Evolutionary conservation across 106 monocot genomes (phyloP), one percentile per base, ranked within the genome.

Genomic region (Platanthera guangdongensis): DNA sequence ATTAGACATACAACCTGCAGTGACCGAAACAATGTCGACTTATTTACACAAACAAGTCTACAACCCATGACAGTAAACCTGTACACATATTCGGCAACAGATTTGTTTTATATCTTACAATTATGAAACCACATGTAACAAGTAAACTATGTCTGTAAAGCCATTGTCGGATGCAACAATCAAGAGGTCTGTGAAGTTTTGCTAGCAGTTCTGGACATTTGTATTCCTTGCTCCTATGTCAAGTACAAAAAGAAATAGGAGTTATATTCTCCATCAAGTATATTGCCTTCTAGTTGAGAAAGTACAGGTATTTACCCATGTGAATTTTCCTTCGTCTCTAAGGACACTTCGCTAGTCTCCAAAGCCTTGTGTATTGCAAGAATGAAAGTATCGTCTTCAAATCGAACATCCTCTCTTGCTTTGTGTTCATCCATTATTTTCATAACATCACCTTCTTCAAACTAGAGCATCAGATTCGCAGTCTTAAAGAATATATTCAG

Each of bases 191-290:
- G 77, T 89, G 76, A 39, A 81, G 81, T 81, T 83, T 78, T 51
- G 85, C 91, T 50, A 91, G 72, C 55, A 71, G 51, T 11, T 90
- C 87, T 57, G 88, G 87, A 65, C 94, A 94, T 67, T 91, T 94
- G 53, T 88, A 73, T 57, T 87, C 88, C 77, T 85, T 83, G 57
- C 9, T 73, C 59, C 94, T 91, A 52, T 51, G 80, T 6, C 65
- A 47, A 50, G 48, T 10, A 57, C 8, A 77, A 63, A 64, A 18
- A 52, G 47, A 75, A 32, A 70, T 4, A 19, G 5, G 25, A 73
- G 53, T 50, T 53, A 51, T 13, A n/a, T 57, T 51, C 25, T 69
- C 47, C 32, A 70, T 48, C 70, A 18, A 65, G 10, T 39, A 12
- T 65, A 65, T 30, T 32, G 10, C 7, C 18, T 32, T 65, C 30